A percentile compares a stretch with the other conserved stretches of the same genome.
Conservation (phyloP, 1,284 basidiomycete species). For the Coniferiporia sulphurascens region DNA sequence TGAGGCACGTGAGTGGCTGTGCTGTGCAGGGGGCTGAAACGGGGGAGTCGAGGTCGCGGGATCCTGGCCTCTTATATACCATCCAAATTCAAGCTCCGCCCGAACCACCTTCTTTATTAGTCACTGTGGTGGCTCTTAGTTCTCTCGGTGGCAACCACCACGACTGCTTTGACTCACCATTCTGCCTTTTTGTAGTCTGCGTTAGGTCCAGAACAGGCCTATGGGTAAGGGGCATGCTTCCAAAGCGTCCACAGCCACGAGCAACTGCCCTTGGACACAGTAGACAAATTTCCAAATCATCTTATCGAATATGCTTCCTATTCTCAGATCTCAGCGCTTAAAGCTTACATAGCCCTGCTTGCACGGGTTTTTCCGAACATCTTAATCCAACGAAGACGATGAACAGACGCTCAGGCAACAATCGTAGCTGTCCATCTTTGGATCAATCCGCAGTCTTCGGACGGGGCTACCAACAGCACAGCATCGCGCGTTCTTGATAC, state of each 20-base stretch:
- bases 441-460: neutral
- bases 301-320: neutral
- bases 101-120: neutral
- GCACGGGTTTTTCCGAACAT: neutral
- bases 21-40: slow-evolving; percentile 21
- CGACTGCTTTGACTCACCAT: neutral
- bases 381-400: neutral
- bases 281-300: no score
- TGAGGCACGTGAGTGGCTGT: slow-evolving; percentile 29
- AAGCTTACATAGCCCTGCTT: neutral
- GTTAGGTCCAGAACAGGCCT: neutral
- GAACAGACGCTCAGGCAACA: neutral
- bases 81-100: slow-evolving; percentile 29
- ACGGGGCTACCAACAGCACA: neutral
- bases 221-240: no score
- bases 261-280: no score
- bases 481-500: no score
- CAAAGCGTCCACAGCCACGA: neutral
- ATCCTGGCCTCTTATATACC: slow-evolving; percentile 29
- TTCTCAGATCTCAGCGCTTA: neutral
- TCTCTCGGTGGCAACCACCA: neutral
- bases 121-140: neutral
- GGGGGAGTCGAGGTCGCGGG: slow-evolving; percentile 17
- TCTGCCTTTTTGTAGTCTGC: neutral
- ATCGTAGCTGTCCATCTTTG: neutral